Evolutionary conservation across 371 early-diverging fungal genomes (phyloP), one percentile per base, ranked within the genome.

Genomic region (Chytridium lagenaria): DNA sequence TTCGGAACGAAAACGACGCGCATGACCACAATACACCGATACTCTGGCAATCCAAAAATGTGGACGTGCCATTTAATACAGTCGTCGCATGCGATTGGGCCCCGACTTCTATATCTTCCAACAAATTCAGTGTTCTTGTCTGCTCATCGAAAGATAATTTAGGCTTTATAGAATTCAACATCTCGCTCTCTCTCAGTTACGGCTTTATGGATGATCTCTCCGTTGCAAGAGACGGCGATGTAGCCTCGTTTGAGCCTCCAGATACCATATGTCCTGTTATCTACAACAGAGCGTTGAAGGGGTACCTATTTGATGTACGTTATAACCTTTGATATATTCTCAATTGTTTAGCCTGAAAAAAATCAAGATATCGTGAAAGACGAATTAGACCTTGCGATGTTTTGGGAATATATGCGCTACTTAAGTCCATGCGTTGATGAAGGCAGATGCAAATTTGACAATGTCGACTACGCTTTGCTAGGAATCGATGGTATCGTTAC

Each of bases 91-190:
- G 23, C 26, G 10, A 7, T 19, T 55, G 57, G 57, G 22, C 30
- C 30, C 57, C 57, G 26, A 16, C 57, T 19, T 7, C 7, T 16
- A 19, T 7, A 19, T 15, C 7, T 16, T 55, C 57, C 22, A 55
- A 30, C 23, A 10, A 19, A 10, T 10, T 15, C 23, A 30, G 30
- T 55, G 16, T 55, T 16, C 26, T 55, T 16, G 26, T 55, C 10
- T 55, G 57, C 57, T 55, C 7, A 15, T 55, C 57, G 30, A 55
- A 55, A 23, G 57, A 55, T 30, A 26, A 10, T 23, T 55, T 55
- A 15, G 57, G 10, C 7, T 19, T 55, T 12, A 12, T 19, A 19
- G 19, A 19, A 44, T 19, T 44, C 19, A 7, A 44, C 44, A 44
- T 19, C 7, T 12, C 44, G 7, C 7, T 19, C 44, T 7, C 44